Conservation (phyloP, 2,329 filamentous ascomycete genomes). For the Xylariaceae sp. region DNA sequence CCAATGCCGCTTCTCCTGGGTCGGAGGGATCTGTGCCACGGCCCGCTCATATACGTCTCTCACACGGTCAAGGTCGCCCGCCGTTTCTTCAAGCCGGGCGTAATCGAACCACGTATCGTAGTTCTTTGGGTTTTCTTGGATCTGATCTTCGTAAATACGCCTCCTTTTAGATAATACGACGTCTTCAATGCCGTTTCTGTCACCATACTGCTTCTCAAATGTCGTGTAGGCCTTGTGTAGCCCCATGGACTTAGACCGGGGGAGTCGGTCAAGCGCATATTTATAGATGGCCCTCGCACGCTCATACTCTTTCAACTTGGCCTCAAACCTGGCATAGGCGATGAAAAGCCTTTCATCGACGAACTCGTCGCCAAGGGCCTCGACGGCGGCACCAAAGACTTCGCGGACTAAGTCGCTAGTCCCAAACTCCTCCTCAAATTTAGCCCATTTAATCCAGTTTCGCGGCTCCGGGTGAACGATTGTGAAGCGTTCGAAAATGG, state of each 20-base stretch:
- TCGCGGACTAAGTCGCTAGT: constrained; percentile 88
- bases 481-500: constrained; percentile 86
- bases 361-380: constrained; percentile 87
- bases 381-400: constrained; percentile 83
- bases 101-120: constrained; percentile 98
- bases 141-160: constrained; percentile 88
- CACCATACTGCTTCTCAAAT: constrained; percentile 97
- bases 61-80: constrained; percentile 75
- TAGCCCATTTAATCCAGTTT: constrained; percentile 99
- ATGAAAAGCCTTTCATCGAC: constrained; percentile 96
- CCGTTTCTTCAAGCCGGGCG: constrained; percentile 80
- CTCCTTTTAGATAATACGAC: constrained; percentile 92
- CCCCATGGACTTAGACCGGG: constrained; percentile 76
- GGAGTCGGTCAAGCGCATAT: constrained; percentile 87
- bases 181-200: constrained; percentile 88
- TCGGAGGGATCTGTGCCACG: constrained; percentile 91
- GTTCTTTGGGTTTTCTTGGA: constrained; percentile 91
- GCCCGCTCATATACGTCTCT: constrained; percentile 93
- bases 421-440: constrained; percentile 93
- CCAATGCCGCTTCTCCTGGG: constrained; percentile 96
- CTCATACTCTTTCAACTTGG: constrained; percentile 92
- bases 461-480: constrained; percentile 88
- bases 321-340: constrained; percentile 90
- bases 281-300: constrained; percentile 93
- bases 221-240: constrained; percentile 94